Evolutionary conservation across 306 rosid species (phyloP), one percentile per base, ranked within the genome.

Genomic region (Vigna radiata): DNA sequence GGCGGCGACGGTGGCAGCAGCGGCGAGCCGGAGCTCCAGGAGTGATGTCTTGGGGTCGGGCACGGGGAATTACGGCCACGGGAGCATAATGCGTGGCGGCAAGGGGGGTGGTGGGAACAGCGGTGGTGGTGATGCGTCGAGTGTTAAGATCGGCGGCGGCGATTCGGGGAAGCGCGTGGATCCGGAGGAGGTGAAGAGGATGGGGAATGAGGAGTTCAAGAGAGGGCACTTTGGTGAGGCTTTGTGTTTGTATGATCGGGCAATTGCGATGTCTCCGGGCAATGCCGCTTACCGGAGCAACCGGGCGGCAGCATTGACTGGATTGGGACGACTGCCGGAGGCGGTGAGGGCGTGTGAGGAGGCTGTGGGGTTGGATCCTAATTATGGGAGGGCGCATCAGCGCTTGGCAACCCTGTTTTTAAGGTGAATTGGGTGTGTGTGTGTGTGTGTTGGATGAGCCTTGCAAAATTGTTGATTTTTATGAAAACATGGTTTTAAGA

Each of bases 61-160:
- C n/a, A 87, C 69, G 25, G 97, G 89, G 6, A 81, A 84, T 78
- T 92, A 92, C 58, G 97, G 97, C 37, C 97, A 92, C 53, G 97
- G 97, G 16, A 92, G 93, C 83, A 90, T 92, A 90, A 88, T 92
- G 91, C 85, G 97, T 69, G 96, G 93, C 1, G 88, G 88, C 3
- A 89, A 82, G 83, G 53, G 84, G 16, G 71, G 60, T 50, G 65
- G 70, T 0, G 77, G 62, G 1, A 86, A 59, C 39, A 55, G 67
- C 68, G 1, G 31, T 21, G 4, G 46, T 1, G 6, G 36, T 33
- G 4, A 53, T 27, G 27, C n/a, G 23, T 49, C 21, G 21, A 65
- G 47, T 44, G 77, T 64, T 7, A 73, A 81, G 76, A 16, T 15
- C 1, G 90, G 67, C 23, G 71, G 79, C 37, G 71, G 81, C 11